Evolutionary conservation across 306 rosid genomes (phyloP).

Genomic region (Cucurbita maxima): DNA sequence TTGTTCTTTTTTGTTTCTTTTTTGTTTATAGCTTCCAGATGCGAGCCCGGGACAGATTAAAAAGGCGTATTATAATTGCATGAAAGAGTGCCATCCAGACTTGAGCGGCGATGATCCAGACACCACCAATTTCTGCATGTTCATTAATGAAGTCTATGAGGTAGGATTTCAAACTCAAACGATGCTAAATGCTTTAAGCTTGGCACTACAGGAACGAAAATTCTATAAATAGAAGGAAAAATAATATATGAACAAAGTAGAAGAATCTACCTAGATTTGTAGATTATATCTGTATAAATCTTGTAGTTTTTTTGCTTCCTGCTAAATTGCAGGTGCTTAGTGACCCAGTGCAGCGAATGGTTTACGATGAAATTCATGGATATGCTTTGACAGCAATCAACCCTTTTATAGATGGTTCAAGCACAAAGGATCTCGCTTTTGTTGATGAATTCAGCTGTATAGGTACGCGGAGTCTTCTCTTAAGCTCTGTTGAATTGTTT

Average conservation of each 20-base stretch:
- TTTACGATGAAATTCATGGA: conserved; percentile 90
- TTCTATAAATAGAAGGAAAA: not conserved
- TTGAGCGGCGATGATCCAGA: conserved; percentile 74
- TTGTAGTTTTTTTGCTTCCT: not conserved
- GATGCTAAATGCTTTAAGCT: conserved; percentile 9
- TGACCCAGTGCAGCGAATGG: conserved; percentile 88
- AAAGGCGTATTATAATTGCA: conserved; percentile 83
- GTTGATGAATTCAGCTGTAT: conserved; percentile 95
- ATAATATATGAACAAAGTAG: not conserved
- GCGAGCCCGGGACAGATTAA: conserved; percentile 70
- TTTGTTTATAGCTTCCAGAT: conserved; percentile 63
- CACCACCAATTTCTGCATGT: conserved; percentile 77
- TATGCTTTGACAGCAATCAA: conserved; percentile 73
- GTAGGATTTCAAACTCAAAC: conserved; percentile 27
- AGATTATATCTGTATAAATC: no score
- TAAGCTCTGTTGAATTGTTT: not conserved
- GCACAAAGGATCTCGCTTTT: conserved; percentile 60
- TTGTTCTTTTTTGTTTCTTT: not conserved
- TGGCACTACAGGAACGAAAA: not conserved
- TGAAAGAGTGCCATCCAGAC: conserved; percentile 97
- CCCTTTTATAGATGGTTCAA: conserved; percentile 61
- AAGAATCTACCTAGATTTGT: not conserved
- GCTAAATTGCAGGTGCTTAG: conserved; percentile 75
- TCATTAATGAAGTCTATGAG: conserved; percentile 81
- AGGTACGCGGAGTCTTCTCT: conserved; percentile 26